phyloP scores from a whole-genome alignment of 2,329 filamentous ascomycete genomes.

The Biscogniauxia mediterranea region DNA sequence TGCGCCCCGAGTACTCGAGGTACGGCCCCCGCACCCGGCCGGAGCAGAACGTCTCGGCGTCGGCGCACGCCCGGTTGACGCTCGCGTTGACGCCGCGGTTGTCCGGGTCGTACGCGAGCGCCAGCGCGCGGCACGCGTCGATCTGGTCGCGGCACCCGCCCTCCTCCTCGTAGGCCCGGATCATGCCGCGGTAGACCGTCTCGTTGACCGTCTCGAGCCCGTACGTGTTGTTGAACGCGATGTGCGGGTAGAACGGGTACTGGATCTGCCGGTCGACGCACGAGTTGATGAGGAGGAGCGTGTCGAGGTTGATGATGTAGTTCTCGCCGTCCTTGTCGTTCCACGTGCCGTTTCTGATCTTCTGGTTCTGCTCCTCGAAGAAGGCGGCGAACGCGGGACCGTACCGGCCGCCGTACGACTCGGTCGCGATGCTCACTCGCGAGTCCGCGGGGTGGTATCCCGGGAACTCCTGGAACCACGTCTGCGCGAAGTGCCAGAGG shows the following conservation, averaged over 20 bases:
- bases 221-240: slow-evolving; percentile 43
- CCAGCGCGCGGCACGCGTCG: slow-evolving; percentile 46
- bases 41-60: slow-evolving; percentile 27
- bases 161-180: slow-evolving; percentile 30
- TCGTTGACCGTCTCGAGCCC: slow-evolving; percentile 29
- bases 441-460: slow-evolving; percentile 59
- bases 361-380: slow-evolving; percentile 33
- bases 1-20: slow-evolving; percentile 36
- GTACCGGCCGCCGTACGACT: slow-evolving; percentile 36
- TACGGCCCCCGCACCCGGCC: slow-evolving; percentile 24
- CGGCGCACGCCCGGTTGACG: slow-evolving; percentile 43
- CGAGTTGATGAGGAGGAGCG: slow-evolving; percentile 56
- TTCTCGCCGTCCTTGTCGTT: slow-evolving; percentile 28
- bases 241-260: slow-evolving; percentile 43
- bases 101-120: slow-evolving; percentile 46
- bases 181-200: slow-evolving; percentile 29
- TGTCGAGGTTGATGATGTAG: slow-evolving; percentile 30
- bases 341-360: slow-evolving; percentile 32
- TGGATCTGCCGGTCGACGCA: slow-evolving; percentile 49
- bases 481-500: slow-evolving; percentile 62
- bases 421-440: slow-evolving; percentile 41
- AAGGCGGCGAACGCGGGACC: slow-evolving; percentile 32
- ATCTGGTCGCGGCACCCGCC: slow-evolving; percentile 55
- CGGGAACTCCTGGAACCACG: slow-evolving; percentile 53
- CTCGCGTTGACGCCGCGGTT: slow-evolving; percentile 44